Percentiles rank a stretch among this genome's conserved stretches.
Conservation (phyloP, 371 early-diverging fungal species). For the Basidiobolus meristosporus region DNA sequence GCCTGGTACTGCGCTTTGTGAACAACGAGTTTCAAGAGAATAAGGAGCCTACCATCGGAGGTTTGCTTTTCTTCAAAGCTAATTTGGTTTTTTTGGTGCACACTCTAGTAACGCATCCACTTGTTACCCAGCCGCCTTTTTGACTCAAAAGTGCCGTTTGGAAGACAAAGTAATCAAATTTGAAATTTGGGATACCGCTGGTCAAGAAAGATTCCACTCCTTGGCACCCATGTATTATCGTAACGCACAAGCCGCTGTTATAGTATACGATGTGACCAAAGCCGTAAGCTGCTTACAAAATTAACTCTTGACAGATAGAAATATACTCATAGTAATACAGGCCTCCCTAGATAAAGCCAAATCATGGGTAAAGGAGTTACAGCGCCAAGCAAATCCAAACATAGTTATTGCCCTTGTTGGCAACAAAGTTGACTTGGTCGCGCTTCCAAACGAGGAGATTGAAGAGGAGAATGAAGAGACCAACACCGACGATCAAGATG, state of each 20-base stretch:
- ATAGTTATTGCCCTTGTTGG: conserved; percentile 95
- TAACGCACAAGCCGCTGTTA: conserved; percentile 89
- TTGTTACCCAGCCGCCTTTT: conserved; percentile 50
- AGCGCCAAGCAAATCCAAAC: conserved; percentile 85
- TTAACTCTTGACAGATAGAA: neutral
- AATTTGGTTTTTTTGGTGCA: neutral
- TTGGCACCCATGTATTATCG: conserved; percentile 98
- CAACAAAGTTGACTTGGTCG: conserved; percentile 77
- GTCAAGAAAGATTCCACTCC: conserved; percentile 77
- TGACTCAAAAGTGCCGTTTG: conserved; percentile 45
- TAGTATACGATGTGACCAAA: conserved; percentile 95
- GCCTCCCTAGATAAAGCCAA: conserved; percentile 92
- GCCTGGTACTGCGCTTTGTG: conserved; percentile 70
- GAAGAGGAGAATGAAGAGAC: conserved; percentile 16
- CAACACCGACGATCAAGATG: conserved; percentile 7
- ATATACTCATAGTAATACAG: conserved; percentile 9
- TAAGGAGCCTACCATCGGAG: conserved; percentile 94
- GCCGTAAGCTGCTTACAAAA: conserved; percentile 21
- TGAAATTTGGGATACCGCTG: conserved; percentile 91
- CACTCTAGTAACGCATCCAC: too few species aligned
- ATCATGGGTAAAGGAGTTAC: conserved; percentile 95
- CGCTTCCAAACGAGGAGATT: too few species aligned
- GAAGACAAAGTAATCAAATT: conserved; percentile 56
- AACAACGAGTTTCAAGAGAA: conserved; percentile 88
- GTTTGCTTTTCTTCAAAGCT: too few species aligned